These are phyloP conservation scores for Apiospora sp. DNA, from an alignment of 2,329 filamentous ascomycete species.

Conservation along the genomic window DNA sequence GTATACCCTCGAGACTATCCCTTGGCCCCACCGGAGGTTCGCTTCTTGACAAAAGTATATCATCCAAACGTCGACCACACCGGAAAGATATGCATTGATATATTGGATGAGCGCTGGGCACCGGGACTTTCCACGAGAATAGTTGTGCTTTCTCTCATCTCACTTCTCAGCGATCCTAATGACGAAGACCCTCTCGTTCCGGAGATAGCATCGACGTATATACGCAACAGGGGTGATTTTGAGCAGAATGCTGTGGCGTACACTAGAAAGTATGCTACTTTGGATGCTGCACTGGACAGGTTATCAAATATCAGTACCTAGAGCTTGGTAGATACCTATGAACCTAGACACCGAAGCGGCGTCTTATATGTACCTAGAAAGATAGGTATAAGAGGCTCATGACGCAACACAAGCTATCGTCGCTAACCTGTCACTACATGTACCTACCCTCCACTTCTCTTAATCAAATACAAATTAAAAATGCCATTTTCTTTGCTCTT, in stretches of 20 bases:
- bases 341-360: not conserved
- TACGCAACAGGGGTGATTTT: not conserved
- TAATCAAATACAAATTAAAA: too few species aligned
- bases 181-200: not conserved
- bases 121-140: fast-evolving
- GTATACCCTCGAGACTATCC: too few species aligned
- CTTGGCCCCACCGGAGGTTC: not conserved
- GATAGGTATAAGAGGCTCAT: too few species aligned
- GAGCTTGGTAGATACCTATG: not conserved
- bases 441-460: too few species aligned
- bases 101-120: too few species aligned
- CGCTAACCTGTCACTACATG: too few species aligned
- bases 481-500: too few species aligned
- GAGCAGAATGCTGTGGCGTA: not conserved
- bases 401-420: too few species aligned
- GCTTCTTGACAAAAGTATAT: not conserved
- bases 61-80: not conserved
- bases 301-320: not conserved
- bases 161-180: not conserved
- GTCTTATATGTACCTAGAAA: too few species aligned
- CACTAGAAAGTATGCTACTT: not conserved
- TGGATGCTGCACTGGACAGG: not conserved
- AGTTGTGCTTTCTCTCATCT: not conserved
- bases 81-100: not conserved
- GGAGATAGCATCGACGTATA: not conserved